Conservation (phyloP, 202 grass and related monocot genomes). For the Eragrostis tef region DNA sequence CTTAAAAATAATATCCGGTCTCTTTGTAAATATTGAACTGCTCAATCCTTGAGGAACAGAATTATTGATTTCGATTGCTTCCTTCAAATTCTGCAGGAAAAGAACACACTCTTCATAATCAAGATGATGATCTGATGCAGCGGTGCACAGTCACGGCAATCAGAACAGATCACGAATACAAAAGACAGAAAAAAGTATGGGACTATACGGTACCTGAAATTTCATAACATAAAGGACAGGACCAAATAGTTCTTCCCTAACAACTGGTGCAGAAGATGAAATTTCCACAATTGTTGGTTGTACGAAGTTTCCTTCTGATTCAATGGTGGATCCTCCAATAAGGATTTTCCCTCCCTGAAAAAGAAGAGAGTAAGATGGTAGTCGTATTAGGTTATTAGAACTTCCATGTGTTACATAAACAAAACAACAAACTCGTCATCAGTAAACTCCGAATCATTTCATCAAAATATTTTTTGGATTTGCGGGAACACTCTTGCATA, state of each 20-base stretch:
- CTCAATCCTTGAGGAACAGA: conserved; percentile 96
- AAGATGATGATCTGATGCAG: conserved; percentile 12
- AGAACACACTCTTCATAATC: background rate
- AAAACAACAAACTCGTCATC: background rate
- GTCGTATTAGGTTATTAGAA: conserved; percentile 32
- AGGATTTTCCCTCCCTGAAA: conserved; percentile 90
- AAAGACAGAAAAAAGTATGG: conserved; percentile 23
- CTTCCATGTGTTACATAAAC: conserved; percentile 10
- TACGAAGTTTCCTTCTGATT: conserved; percentile 89
- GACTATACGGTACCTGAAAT: conserved; percentile 68
- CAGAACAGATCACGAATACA: conserved; percentile 27
- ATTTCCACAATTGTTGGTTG: conserved; percentile 92
- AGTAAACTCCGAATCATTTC: conserved; percentile 33
- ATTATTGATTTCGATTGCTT: conserved; percentile 98
- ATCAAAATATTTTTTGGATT: conserved; percentile 11
- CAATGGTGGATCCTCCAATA: conserved; percentile 73
- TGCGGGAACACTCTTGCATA: conserved; percentile 11
- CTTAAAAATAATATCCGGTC: conserved; percentile 92
- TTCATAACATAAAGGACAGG: conserved; percentile 99
- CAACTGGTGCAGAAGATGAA: conserved; percentile 69
- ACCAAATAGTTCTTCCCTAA: conserved; percentile 97
- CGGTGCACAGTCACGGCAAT: background rate
- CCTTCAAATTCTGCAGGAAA: conserved; percentile 70
- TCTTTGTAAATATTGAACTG: conserved; percentile 95
- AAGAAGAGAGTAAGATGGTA: conserved; percentile 35